Evolutionary conservation across 257 asterid species (phyloP), one percentile per base, ranked within the genome.

Genomic region (Salvia hispanica): DNA sequence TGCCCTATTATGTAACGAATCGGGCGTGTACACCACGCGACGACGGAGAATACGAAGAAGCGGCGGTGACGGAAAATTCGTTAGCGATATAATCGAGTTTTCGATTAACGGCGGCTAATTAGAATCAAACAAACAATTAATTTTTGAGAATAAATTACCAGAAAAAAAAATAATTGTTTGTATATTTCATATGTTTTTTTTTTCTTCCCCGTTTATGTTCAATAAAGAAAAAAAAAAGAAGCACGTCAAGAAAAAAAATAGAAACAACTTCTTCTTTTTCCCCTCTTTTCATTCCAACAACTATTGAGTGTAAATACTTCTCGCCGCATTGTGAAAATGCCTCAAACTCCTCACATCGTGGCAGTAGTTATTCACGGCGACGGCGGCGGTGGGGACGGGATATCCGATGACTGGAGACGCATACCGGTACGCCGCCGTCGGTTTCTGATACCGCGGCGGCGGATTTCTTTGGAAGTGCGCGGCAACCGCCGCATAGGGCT

Each of bases 261-360:
- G 66, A 51, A 78, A 68, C 47, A 64, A 73, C 74, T 70, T 42
- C 71, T 58, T 28, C 33, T 36, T 47, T 39, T 42, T 34, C 42
- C 55, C 7, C 65, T 48, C 21, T 37, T 7, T 31, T 47, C 47
- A 0, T 52, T 18, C 59, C 74, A 60, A 60, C 42, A 56, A 59
- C 76, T 72, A 74, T 25, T 67, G 76, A 60, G 67, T 40, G 13
- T 39, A 52, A 70, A 70, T 80, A 70, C 82, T 55, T 37, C 5
- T 58, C 25, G 82, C 72, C 72, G 59, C 71, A 7, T 54, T 68
- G 72, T 70, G 46, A 7, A 58, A 52, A 25, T 58, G 77, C 72
- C 74, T 69, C 28, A 66, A 62, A 50, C 62, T 67, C 65, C 77
- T 64, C 6, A 69, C 50, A 15, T 72, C 80, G 53, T 37, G 14